Percentiles rank a stretch among this genome's conserved stretches.
These are phyloP conservation scores for Rhizophlyctis rosea DNA, from an alignment of 192 early-diverging fungal genomes.

Conservation along the genomic window DNA sequence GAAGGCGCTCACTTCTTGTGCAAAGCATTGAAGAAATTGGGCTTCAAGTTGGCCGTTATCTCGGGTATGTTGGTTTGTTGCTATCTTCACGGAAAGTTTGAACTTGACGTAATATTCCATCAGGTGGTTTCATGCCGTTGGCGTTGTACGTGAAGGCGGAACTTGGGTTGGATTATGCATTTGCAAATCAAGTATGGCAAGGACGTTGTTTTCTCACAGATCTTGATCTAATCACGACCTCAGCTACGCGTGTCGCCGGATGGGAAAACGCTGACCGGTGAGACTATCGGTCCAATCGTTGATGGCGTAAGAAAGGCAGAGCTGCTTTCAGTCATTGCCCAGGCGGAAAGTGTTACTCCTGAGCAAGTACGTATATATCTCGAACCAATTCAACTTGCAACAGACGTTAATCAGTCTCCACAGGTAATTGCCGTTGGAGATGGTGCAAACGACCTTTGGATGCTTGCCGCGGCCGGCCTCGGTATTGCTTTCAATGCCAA, in stretches of 20 bases:
- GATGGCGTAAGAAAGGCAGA: slow-evolving; percentile 92
- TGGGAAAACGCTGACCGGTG: slow-evolving; percentile 80
- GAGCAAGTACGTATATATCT: slow-evolving; percentile 79
- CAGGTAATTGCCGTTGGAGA: slow-evolving; percentile 95
- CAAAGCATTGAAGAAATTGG: slow-evolving; percentile 81
- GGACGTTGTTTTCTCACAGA: not conserved
- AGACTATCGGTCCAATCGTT: slow-evolving; percentile 83
- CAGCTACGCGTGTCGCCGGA: slow-evolving; percentile 83
- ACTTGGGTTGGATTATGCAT: slow-evolving; percentile 93
- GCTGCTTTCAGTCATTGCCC: slow-evolving; percentile 91
- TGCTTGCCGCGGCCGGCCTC: slow-evolving; percentile 89
- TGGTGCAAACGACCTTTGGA: slow-evolving; percentile 95
- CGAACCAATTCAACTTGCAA: too few relatives aligned
- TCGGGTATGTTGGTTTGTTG: slow-evolving; percentile 55
- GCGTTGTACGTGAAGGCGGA: slow-evolving; percentile 87
- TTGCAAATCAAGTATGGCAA: slow-evolving; percentile 78
- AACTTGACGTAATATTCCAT: too few relatives aligned
- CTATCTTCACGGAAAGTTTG: too few relatives aligned
- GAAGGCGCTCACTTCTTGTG: slow-evolving; percentile 91
- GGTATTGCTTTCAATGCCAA: slow-evolving; percentile 99
- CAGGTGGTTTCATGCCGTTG: slow-evolving; percentile 90
- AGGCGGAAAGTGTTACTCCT: slow-evolving; percentile 78
- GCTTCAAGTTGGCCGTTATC: slow-evolving; percentile 94
- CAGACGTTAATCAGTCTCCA: not conserved
- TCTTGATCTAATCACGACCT: slow-evolving; percentile 1